phyloP scores from a whole-genome alignment of 176 grass and related monocot genomes.

The Luzula sylvatica region DNA sequence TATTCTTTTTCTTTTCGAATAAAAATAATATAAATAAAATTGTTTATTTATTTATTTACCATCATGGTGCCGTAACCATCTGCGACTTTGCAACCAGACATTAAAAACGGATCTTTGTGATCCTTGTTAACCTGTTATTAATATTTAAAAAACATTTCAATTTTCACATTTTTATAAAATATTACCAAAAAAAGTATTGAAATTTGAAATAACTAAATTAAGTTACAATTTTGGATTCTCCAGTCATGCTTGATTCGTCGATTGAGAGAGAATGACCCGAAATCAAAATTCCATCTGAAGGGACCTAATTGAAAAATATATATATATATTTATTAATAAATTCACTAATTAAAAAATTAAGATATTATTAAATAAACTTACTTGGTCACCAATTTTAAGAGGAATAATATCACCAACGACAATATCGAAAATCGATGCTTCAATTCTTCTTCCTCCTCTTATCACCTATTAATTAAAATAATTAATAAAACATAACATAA shows the following conservation, averaged over 20 bases:
- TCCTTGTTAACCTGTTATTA: constrained; percentile 64
- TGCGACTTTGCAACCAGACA: constrained; percentile 97
- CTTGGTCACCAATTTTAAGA: constrained; percentile 98
- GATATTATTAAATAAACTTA: constrained; percentile 29
- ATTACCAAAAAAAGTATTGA: constrained; percentile 6
- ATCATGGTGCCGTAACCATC: constrained; percentile 96
- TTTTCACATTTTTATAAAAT: constrained; percentile 8
- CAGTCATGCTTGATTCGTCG: constrained; percentile 98
- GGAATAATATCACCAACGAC: constrained; percentile 91
- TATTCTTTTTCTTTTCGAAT: constrained; percentile 20
- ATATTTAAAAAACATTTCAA: constrained; percentile 1
- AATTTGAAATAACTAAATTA: constrained; percentile 11
- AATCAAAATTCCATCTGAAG: constrained; percentile 86
- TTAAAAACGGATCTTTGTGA: constrained; percentile 78
- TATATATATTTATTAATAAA: constrained; percentile 9
- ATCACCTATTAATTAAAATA: too few relatives aligned
- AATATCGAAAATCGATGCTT: constrained; percentile 84
- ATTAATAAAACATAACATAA: not conserved
- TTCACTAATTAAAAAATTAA: constrained; percentile 26
- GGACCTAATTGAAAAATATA: constrained; percentile 45
- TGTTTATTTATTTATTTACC: constrained; percentile 35
- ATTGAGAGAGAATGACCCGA: constrained; percentile 94
- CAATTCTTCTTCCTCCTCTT: constrained; percentile 74
- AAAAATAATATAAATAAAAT: constrained; percentile 20
- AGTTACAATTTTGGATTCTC: constrained; percentile 79